Base-by-base conservation (phyloP, 169 alveolate genomes). In the Plasmodium blacklocki region DNA sequence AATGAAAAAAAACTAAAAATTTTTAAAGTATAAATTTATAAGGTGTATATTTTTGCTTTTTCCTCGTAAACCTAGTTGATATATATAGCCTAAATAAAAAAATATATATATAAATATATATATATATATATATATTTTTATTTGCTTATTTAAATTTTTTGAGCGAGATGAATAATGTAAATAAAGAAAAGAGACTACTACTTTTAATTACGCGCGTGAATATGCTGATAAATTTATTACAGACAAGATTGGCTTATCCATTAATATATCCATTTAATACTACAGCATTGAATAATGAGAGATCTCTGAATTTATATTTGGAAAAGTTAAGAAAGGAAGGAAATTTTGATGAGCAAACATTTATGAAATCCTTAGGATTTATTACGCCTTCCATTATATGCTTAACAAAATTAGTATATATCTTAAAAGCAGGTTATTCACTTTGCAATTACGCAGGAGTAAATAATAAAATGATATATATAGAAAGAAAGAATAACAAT, bases 201-300 rank as follows among this genome's bases (percentile, higher is more conserved):
- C 62, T 90, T 47, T 75, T 93, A 11, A 63, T 80, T 14, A 88
- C 91, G 0, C 88, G 94, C 18, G 86, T 93, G 11, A 88, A 88
- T 18, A 78, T 93, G 70, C 73, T 92, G 23, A 76, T 92, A 43
- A 80, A 92, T 43, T 67, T 93, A 60, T 83, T 91, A 54, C 94
- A 88, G 63, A 83, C 91, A 7, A 91, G 96, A 23, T 85, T 93
- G 29, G 93, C 96, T 18, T 80, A 88, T 72, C 95, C 96, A 43
- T 74, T 93, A 67, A 74, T 92, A n/a, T 93, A 93, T 39, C 95
- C 95, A 60, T 64, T 90, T 70, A 93, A 93, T 74, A 66, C 93
- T 43, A 67, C 80, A 45, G 91, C 91, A 9, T 73, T 83, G 52
- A 83, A 83, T 72, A 83, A 83, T 83, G 91, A 83, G 12, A 68